Evolutionary conservation across 1,284 basidiomycete genomes (phyloP).

Genomic region (Puccinia novopanici): DNA sequence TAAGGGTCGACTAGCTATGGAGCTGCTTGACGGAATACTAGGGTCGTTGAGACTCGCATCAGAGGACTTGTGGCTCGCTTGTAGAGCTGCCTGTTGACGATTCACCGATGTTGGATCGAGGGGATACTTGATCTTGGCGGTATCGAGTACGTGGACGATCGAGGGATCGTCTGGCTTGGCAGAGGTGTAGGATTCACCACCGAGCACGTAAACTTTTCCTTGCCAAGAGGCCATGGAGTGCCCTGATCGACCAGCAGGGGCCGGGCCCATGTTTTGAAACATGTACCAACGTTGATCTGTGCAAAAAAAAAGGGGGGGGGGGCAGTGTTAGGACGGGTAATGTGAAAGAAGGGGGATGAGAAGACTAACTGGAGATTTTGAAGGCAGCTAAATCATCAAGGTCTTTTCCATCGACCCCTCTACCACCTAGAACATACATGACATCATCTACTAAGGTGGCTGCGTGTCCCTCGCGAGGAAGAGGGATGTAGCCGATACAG

Average conservation of each 20-base stretch:
- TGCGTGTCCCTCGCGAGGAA: constrained; percentile 93
- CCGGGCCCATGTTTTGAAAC: constrained; percentile 99
- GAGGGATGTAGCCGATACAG: constrained; percentile 96
- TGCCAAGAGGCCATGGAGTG: constrained; percentile 92
- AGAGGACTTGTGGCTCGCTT: constrained; percentile 55
- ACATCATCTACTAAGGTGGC: constrained; percentile 96
- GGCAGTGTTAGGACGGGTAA: not conserved
- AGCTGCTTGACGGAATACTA: constrained; percentile 43
- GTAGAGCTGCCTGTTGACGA: constrained; percentile 53
- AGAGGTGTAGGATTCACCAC: constrained; percentile 81
- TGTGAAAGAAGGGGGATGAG: constrained; percentile 18
- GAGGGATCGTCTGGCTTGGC: constrained; percentile 71
- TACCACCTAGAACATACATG: constrained; percentile 94
- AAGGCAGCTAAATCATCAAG: constrained; percentile 92
- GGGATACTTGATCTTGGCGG: constrained; percentile 96
- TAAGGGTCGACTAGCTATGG: constrained; percentile 51
- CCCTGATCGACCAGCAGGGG: constrained; percentile 84
- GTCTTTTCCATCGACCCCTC: constrained; percentile 96
- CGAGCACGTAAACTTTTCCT: constrained; percentile 84
- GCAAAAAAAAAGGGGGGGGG: constrained; percentile 63
- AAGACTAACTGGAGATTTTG: constrained; percentile 83
- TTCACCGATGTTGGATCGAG: constrained; percentile 63
- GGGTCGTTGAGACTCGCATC: constrained; percentile 54
- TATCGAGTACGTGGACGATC: constrained; percentile 85
- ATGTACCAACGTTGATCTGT: constrained; percentile 81